Conservation (phyloP, 805 yeast genomes). For the Monosporozyma yasuniensis region DNA sequence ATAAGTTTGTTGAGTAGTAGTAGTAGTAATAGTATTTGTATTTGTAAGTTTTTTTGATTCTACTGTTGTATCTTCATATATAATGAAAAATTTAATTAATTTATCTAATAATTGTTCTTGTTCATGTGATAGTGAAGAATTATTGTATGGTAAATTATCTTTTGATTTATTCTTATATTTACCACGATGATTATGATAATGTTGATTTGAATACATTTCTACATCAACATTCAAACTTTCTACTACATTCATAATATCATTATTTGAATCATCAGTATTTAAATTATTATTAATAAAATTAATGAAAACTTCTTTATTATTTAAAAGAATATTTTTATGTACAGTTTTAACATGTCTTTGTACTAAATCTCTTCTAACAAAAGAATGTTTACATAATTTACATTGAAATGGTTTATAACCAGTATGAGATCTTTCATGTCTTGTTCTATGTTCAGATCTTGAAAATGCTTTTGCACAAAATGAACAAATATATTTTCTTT, state of each 20-base stretch:
- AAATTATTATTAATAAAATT: not conserved
- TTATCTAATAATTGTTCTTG: constrained; percentile 2
- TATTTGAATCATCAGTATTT: not conserved
- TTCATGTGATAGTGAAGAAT: not conserved
- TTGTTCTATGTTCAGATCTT: constrained; percentile 67
- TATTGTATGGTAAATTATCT: not conserved
- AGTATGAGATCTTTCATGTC: constrained; percentile 75
- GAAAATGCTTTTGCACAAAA: constrained; percentile 74
- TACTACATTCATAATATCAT: not conserved
- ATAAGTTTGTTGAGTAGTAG: no score
- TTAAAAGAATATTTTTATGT: constrained; percentile 33
- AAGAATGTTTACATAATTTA: constrained; percentile 55
- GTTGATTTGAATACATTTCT: not conserved
- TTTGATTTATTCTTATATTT: not conserved
- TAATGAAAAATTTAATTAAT: not conserved
- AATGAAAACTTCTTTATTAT: not conserved
- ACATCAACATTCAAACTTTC: not conserved
- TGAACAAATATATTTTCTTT: constrained; percentile 64
- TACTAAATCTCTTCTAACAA: constrained; percentile 68
- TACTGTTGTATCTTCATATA: not conserved
- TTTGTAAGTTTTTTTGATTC: not conserved
- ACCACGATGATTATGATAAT: not conserved
- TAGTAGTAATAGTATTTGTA: no score
- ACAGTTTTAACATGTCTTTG: constrained; percentile 76
- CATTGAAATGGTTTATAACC: constrained; percentile 76